Percentiles rank a stretch among this genome's conserved stretches.
These are phyloP conservation scores for Dendrobium chrysotoxum DNA, from an alignment of 106 monocot species.

Conservation along the genomic window DNA sequence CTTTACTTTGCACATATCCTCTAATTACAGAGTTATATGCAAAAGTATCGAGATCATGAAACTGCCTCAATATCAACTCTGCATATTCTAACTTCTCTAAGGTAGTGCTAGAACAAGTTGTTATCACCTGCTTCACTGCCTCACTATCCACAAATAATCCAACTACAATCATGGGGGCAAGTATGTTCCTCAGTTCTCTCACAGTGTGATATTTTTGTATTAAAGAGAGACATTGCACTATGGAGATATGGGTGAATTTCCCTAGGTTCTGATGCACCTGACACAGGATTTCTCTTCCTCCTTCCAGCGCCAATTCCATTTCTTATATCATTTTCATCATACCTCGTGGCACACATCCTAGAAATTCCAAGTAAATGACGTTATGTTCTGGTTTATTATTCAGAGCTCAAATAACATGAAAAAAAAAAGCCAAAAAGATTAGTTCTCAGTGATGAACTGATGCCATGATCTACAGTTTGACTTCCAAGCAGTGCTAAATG, in stretches of 20 bases:
- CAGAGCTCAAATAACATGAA: not conserved
- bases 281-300: not conserved
- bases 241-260: constrained; percentile 3
- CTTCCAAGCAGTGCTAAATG: no score
- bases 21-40: constrained; percentile 48
- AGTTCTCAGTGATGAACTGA: not conserved
- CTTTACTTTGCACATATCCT: constrained; percentile 21
- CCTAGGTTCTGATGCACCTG: not conserved
- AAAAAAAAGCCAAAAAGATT: not conserved
- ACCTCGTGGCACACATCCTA: not conserved
- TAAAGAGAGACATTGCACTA: constrained; percentile 5
- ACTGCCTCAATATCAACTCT: constrained; percentile 27
- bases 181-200: constrained; percentile 17
- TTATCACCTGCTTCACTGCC: constrained; percentile 16
- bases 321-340: constrained; percentile 2
- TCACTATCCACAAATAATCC: constrained; percentile 18
- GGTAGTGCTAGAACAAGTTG: constrained; percentile 5
- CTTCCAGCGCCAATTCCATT: constrained; percentile 1
- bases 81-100: constrained; percentile 16
- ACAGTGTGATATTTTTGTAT: constrained; percentile 2
- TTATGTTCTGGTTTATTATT: not conserved
- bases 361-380: not conserved
- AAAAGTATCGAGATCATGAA: constrained; percentile 22
- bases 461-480: no score
- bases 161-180: constrained; percentile 18